Base-by-base conservation (phyloP, 2,329 filamentous ascomycete species). In the Pestalotiopsis sp. region DNA sequence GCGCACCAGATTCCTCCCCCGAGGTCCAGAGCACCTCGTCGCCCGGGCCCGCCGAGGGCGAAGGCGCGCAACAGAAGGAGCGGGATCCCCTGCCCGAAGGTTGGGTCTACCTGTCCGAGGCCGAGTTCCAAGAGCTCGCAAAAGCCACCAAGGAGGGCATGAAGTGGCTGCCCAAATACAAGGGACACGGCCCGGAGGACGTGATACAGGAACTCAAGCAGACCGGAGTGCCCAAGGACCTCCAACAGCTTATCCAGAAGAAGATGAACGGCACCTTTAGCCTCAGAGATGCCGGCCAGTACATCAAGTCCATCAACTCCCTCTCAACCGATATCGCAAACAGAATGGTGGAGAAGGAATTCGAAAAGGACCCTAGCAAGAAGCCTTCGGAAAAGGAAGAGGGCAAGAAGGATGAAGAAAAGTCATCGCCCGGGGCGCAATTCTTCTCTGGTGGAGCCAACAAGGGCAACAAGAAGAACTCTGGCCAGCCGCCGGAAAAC, bases 61-160 rank as follows among this genome's bases (percentile, higher is more conserved):
- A 74, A 4, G 71, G 70, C 20, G 61, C 75, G 25, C 64, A 69
- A 20, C 38, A 71, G 20, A 59, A 66, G 14, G 68, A 69, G 66
- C 74, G 64, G 59, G 17, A 27, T 4, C 73, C 75, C 1, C 69
- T 77, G 23, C 76, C 74, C 13, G 72, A 76, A 27, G 78, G 76
- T 25, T 79, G 77, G 77, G 74, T 76, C 5, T 59, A 76, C 65
- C 69, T 78, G 4, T 69, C 49, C 49, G 72, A 78, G 1, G 67
- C 74, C 41, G 71, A 78, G 39, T 57, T 66, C 13, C 9, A 70
- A 17, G 1, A 20, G 0, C 0, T 78, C 13, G 17, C 59, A 56
- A 20, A 41, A 1, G 13, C 71, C 0, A 4, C 70, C 6, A 4
- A 52, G 4, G n/a, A 9, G 1, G 27, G 49, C 4, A 62, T 67